phyloP scores from a whole-genome alignment of 1,284 basidiomycete species.

The Irpex sp. region DNA sequence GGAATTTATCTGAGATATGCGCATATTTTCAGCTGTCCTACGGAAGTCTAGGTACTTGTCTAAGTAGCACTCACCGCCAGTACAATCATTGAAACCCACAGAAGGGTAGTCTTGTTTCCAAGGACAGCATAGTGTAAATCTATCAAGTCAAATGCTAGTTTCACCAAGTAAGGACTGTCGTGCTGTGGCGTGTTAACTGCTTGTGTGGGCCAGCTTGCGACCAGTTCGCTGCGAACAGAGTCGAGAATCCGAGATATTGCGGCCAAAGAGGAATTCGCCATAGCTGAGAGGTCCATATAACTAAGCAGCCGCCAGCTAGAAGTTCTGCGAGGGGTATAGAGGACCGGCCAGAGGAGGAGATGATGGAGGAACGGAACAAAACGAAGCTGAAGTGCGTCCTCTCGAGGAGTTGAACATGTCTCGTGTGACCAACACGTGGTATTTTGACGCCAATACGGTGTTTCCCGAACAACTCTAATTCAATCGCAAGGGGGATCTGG shows the following conservation, averaged over 20 bases:
- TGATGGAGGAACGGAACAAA: neutral
- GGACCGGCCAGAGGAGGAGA: neutral
- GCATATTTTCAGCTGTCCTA: neutral
- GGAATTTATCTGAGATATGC: neutral
- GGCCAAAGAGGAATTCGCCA: neutral
- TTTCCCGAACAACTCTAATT: neutral
- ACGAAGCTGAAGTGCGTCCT: neutral
- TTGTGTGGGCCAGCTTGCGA: neutral
- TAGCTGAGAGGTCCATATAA: neutral
- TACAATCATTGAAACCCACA: neutral
- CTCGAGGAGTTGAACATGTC: neutral
- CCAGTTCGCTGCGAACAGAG: neutral
- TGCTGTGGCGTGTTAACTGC: neutral
- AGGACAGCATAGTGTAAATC: neutral
- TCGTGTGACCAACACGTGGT: too few relatives aligned
- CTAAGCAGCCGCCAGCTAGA: neutral
- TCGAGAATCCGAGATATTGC: neutral
- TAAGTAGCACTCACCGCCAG: neutral
- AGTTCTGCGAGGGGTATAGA: conserved; percentile 1
- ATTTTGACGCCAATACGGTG: neutral
- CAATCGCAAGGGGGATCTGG: too few relatives aligned
- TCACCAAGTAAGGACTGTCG: neutral
- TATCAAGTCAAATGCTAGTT: neutral
- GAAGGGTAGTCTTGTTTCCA: neutral
- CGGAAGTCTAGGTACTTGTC: neutral